phyloP scores from a whole-genome alignment of 2,329 filamentous ascomycete species.

The Aspergillus thermomutatus region DNA sequence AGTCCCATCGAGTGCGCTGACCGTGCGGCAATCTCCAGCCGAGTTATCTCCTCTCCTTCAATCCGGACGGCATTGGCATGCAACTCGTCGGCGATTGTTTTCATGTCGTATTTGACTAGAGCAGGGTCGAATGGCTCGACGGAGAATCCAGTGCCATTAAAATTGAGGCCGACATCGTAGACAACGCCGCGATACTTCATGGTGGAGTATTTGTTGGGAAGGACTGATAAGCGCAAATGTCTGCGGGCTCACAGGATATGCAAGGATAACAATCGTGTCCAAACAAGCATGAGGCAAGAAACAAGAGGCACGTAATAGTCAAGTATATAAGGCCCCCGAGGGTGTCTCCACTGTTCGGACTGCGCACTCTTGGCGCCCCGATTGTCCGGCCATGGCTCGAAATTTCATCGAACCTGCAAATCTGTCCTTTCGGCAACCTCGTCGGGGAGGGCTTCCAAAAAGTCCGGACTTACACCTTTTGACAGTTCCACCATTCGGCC shows the following conservation, averaged over 20 bases:
- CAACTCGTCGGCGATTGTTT: constrained; percentile 3
- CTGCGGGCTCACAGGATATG: too few relatives aligned
- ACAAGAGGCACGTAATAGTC: too few relatives aligned
- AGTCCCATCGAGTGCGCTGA: constrained; percentile 6
- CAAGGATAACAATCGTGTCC: too few relatives aligned
- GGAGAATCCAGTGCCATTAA: constrained; percentile 3
- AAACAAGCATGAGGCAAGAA: too few relatives aligned
- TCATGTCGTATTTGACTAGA: constrained; percentile 12
- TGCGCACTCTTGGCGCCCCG: constrained; percentile 9
- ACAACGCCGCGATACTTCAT: constrained; percentile 15
- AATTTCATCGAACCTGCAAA: too few relatives aligned
- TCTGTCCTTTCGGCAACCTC: too few relatives aligned
- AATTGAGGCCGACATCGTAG: constrained; percentile 13
- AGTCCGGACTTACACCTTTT: too few relatives aligned
- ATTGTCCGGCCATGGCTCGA: not conserved
- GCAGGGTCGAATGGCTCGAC: constrained; percentile 10
- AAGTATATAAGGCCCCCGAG: too few relatives aligned
- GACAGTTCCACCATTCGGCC: too few relatives aligned
- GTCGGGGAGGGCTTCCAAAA: too few relatives aligned
- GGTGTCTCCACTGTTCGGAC: not conserved
- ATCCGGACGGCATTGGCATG: constrained; percentile 12
- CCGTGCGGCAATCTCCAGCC: constrained; percentile 5
- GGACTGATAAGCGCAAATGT: not conserved
- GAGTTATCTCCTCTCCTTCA: constrained; percentile 8
- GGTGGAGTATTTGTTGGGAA: not conserved